Evolutionary conservation across 140 eudicot genomes (phyloP).

Genomic region (Bidens hawaiensis): DNA sequence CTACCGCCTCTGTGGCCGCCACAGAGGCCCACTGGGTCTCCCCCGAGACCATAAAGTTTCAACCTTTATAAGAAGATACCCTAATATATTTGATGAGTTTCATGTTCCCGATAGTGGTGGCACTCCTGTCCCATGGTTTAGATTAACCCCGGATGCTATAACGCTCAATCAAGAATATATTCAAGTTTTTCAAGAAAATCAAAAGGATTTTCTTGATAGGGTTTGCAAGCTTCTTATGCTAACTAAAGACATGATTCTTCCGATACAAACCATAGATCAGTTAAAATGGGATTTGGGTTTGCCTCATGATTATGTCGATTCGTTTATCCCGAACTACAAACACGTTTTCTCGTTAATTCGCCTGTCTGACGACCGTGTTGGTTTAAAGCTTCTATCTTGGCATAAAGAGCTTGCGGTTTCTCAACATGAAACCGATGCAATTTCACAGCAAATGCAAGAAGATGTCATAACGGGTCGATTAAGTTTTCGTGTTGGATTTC

Average conservation of each 20-base stretch:
- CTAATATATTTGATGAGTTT: conserved; percentile 68
- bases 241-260: conserved; percentile 46
- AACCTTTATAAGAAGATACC: conserved; percentile 68
- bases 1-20: conserved; percentile 41
- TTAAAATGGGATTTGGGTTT: conserved; percentile 88
- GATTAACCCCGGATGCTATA: conserved; percentile 46
- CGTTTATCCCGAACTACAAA: conserved; percentile 39
- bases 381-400: conserved; percentile 52
- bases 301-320: conserved; percentile 53
- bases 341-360: conserved; percentile 43
- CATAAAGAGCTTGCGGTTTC: conserved; percentile 53
- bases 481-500: conserved; percentile 69
- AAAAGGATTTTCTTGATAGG: conserved; percentile 51
- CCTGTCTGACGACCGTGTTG: conserved; percentile 65
- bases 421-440: conserved; percentile 41
- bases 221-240: conserved; percentile 80
- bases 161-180: conserved; percentile 33
- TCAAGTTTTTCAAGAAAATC: conserved; percentile 29
- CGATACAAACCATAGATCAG: conserved; percentile 73
- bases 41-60: conserved; percentile 59
- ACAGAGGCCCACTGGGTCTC: conserved; percentile 57
- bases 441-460: conserved; percentile 17
- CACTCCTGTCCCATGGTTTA: conserved; percentile 76
- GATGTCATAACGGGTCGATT: conserved; percentile 24
- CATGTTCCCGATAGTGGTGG: conserved; percentile 61